Percentiles rank a stretch among this genome's conserved stretches.
Conservation (phyloP, 208 protist species). For the Acanthamoeba lenticulata region DNA sequence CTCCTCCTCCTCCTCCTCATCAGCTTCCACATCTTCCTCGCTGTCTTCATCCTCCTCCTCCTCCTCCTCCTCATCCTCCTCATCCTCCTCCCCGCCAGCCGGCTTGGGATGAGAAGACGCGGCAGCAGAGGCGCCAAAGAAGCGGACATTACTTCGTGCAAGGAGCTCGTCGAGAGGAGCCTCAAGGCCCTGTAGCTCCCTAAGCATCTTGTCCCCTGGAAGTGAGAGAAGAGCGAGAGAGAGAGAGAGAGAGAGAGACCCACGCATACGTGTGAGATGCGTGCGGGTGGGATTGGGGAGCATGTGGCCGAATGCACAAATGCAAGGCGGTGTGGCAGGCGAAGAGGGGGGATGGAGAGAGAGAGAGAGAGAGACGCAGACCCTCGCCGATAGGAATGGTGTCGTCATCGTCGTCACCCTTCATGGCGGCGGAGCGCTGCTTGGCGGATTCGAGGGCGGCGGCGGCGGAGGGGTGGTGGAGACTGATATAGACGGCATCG, state of each 20-base stretch:
- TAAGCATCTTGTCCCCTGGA: slow-evolving; percentile 82
- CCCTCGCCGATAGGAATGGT: neutral
- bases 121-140: slow-evolving; percentile 43
- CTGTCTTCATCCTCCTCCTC: too few relatives aligned
- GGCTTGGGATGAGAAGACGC: neutral
- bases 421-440: too few relatives aligned
- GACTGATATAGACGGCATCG: slow-evolving; percentile 97
- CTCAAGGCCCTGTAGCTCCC: slow-evolving; percentile 74
- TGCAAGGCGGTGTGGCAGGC: too few relatives aligned
- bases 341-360: neutral
- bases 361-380: neutral
- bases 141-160: slow-evolving; percentile 56
- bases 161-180: slow-evolving; percentile 80
- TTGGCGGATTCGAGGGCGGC: neutral
- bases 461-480: slow-evolving; percentile 75
- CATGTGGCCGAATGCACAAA: too few relatives aligned
- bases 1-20: slow-evolving; percentile 54
- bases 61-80: neutral
- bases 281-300: too few relatives aligned
- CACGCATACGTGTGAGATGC: too few relatives aligned
- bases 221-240: slow-evolving; percentile 84
- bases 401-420: neutral
- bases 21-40: slow-evolving; percentile 73
- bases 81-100: slow-evolving; percentile 52
- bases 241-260: neutral